These are phyloP conservation scores for Monilinia polystroma DNA, from an alignment of 2,329 filamentous ascomycete genomes.

Conservation along the genomic window DNA sequence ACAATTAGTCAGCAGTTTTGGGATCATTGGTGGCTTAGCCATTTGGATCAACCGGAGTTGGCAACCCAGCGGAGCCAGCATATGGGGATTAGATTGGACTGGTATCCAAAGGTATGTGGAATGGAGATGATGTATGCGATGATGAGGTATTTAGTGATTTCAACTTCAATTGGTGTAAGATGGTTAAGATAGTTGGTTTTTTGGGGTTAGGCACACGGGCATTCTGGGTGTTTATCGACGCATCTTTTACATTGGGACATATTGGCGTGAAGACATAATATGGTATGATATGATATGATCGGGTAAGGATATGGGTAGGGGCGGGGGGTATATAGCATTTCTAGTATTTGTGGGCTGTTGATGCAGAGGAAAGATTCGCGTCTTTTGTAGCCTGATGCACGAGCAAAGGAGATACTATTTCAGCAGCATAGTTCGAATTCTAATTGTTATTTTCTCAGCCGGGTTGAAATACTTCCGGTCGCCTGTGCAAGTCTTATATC, in stretches of 20 bases:
- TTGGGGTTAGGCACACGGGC: constrained; percentile 1
- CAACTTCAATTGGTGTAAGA: background rate
- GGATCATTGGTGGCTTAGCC: constrained; percentile 70
- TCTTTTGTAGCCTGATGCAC: background rate
- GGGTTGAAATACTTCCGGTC: background rate
- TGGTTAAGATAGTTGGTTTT: background rate
- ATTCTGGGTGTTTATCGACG: constrained; percentile 15
- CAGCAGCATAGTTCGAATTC: background rate
- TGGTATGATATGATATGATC: background rate
- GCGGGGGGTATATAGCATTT: background rate
- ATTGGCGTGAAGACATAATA: constrained; percentile 7
- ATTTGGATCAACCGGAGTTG: constrained; percentile 51
- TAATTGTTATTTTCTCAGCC: background rate
- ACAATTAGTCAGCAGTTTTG: constrained; percentile 71
- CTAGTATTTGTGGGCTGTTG: background rate
- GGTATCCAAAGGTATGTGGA: constrained; percentile 26
- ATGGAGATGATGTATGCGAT: constrained; percentile 24
- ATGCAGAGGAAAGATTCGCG: background rate
- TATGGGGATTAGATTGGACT: constrained; percentile 34
- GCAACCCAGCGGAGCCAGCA: constrained; percentile 16
- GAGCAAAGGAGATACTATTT: constrained; percentile 12
- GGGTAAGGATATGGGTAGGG: background rate
- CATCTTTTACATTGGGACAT: constrained; percentile 13
- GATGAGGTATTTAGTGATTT: constrained; percentile 12
- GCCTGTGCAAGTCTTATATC: background rate